Evolutionary conservation across 257 asterid genomes (phyloP).

Genomic region (Sherardia arvensis): DNA sequence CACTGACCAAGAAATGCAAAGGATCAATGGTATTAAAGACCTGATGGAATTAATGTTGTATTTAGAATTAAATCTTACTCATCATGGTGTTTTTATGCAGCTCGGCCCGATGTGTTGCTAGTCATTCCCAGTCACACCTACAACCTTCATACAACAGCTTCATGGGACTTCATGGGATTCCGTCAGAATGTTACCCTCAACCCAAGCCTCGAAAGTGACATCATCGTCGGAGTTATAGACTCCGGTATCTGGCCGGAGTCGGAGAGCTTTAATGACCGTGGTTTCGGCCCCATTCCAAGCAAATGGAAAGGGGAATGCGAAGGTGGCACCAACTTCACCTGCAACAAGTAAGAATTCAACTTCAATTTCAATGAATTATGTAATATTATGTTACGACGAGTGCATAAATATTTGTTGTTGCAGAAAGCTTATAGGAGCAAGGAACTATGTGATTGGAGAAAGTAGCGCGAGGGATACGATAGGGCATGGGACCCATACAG

Average conservation of each 20-base stretch:
- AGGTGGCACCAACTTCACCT: conserved; percentile 34
- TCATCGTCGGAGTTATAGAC: conserved; percentile 32
- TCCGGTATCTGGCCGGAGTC: conserved; percentile 39
- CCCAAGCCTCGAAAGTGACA: conserved; percentile 26
- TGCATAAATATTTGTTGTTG: too few relatives aligned
- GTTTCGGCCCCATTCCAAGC: conserved; percentile 26
- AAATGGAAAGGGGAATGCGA: conserved; percentile 40
- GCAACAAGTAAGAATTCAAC: conserved; percentile 26
- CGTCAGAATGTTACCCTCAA: conserved; percentile 12
- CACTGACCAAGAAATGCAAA: conserved; percentile 27
- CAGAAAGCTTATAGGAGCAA: conserved; percentile 43
- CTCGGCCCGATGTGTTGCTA: conserved; percentile 16
- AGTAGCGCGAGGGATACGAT: conserved; percentile 15
- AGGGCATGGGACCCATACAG: conserved; percentile 39
- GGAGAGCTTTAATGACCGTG: conserved; percentile 24
- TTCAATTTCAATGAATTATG: too few relatives aligned
- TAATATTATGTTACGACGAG: too few relatives aligned
- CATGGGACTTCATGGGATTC: conserved; percentile 40
- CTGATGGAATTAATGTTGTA: too few relatives aligned
- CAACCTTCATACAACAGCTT: conserved; percentile 29
- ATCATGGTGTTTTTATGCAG: conserved; percentile 16
- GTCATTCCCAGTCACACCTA: conserved; percentile 22
- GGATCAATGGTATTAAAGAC: conserved; percentile 28
- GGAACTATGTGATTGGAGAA: conserved; percentile 9
- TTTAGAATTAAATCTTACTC: neutral